phyloP scores from a whole-genome alignment of 371 early-diverging fungal species.

The Haplosporangium sp. region DNA sequence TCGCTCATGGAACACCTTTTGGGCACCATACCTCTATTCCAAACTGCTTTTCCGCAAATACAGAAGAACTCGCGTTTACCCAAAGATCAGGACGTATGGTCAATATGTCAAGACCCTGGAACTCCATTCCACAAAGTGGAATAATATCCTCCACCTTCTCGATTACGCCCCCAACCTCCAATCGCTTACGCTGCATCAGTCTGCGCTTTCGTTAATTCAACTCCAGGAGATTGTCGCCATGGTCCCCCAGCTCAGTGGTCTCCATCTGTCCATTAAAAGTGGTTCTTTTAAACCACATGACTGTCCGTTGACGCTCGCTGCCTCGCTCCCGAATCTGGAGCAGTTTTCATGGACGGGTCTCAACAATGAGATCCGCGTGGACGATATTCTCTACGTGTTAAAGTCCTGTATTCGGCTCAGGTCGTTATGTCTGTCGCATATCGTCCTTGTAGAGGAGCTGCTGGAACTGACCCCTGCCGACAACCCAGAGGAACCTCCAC shows the following conservation, averaged over 20 bases:
- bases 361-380: not conserved
- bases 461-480: not conserved
- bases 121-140: not conserved
- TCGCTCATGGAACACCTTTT: constrained; percentile 12
- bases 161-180: constrained; percentile 11
- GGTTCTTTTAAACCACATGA: not conserved
- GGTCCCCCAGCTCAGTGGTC: constrained; percentile 8
- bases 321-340: constrained; percentile 9
- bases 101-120: constrained; percentile 1
- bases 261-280: not conserved
- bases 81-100: constrained; percentile 14
- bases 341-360: not conserved
- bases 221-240: not conserved
- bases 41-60: constrained; percentile 2
- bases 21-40: constrained; percentile 22
- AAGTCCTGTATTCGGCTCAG: constrained; percentile 7
- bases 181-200: not conserved
- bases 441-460: constrained; percentile 4
- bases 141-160: constrained; percentile 14
- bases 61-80: constrained; percentile 10
- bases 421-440: not conserved
- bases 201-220: not conserved
- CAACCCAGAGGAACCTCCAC: not conserved
- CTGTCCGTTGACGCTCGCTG: not conserved
- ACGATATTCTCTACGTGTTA: constrained; percentile 12